These are phyloP conservation scores for Diaporthe sp. DNA, from an alignment of 2,329 filamentous ascomycete genomes.

Conservation along the genomic window DNA sequence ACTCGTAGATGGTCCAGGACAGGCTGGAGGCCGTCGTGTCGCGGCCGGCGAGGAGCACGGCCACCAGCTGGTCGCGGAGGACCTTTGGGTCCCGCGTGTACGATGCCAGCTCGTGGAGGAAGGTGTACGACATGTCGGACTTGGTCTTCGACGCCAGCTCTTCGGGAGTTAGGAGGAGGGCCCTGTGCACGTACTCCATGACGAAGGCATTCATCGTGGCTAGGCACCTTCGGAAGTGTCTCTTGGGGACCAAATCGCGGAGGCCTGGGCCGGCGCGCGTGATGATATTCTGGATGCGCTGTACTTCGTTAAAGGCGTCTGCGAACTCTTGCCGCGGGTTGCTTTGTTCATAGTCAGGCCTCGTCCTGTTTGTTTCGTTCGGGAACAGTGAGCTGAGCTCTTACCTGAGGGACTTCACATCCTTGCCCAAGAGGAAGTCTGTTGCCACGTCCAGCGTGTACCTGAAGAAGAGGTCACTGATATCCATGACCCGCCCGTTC, in stretches of 20 bases:
- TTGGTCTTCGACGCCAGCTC: constrained; percentile 80
- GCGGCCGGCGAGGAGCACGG: constrained; percentile 83
- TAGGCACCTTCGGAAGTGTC: constrained; percentile 71
- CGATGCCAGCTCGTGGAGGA: constrained; percentile 84
- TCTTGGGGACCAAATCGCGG: constrained; percentile 70
- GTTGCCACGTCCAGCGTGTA: constrained; percentile 87
- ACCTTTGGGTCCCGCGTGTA: constrained; percentile 80
- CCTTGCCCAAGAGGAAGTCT: constrained; percentile 84
- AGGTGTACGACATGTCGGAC: constrained; percentile 79
- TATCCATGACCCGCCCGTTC: constrained; percentile 73
- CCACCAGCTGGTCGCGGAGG: constrained; percentile 86
- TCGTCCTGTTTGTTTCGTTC: background rate
- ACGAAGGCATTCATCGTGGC: constrained; percentile 80
- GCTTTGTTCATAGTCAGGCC: constrained; percentile 42
- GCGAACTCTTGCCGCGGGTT: constrained; percentile 76
- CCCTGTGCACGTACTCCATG: constrained; percentile 79
- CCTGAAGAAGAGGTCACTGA: constrained; percentile 84
- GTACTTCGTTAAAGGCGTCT: constrained; percentile 83
- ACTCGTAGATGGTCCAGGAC: constrained; percentile 85
- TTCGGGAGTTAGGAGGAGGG: constrained; percentile 73
- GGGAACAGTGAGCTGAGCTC: constrained; percentile 30
- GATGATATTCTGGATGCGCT: constrained; percentile 76
- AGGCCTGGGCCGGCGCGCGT: constrained; percentile 72
- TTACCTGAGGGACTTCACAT: constrained; percentile 72
- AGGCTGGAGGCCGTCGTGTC: constrained; percentile 89